A percentile compares a stretch with the other conserved stretches of the same genome.
phyloP scores from a whole-genome alignment of 257 asterid genomes.

The Leonotis leonurus region DNA sequence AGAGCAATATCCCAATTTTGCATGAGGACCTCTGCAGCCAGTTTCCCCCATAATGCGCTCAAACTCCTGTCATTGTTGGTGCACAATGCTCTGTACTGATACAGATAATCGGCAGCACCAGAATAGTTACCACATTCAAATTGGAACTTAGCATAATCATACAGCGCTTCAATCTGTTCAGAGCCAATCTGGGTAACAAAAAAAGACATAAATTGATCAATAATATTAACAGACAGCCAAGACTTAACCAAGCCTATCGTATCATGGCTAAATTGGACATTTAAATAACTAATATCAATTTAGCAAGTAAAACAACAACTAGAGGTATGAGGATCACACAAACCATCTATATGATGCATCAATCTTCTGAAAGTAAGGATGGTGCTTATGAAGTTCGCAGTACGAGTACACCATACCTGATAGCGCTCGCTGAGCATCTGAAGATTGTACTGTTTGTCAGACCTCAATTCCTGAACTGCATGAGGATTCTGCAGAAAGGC shows the following conservation, averaged over 20 bases:
- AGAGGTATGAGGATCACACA: not conserved
- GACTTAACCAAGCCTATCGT: not conserved
- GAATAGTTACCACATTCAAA: slow-evolving; percentile 99
- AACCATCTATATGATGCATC: not conserved
- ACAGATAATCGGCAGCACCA: slow-evolving; percentile 93
- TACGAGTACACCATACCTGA: slow-evolving; percentile 45
- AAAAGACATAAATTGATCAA: slow-evolving; percentile 1
- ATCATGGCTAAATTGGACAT: not conserved
- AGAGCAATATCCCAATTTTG: slow-evolving; percentile 93
- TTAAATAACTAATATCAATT: not conserved
- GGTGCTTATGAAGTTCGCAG: not conserved
- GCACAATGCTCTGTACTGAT: slow-evolving; percentile 76
- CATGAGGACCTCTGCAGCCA: slow-evolving; percentile 97
- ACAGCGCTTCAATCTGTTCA: slow-evolving; percentile 84
- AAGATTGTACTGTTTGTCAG: slow-evolving; percentile 89
- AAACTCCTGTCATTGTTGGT: slow-evolving; percentile 76
- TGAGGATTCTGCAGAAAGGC: slow-evolving; percentile 77
- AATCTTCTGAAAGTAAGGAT: not conserved
- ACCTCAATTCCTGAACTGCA: slow-evolving; percentile 82
- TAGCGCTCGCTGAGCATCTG: slow-evolving; percentile 86
- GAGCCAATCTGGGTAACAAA: slow-evolving; percentile 67
- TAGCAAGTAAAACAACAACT: not conserved
- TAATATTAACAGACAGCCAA: not conserved
- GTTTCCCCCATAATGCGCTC: slow-evolving; percentile 96
- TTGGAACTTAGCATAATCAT: slow-evolving; percentile 89